phyloP scores from a whole-genome alignment of 2,329 filamentous ascomycete species.

The Erysiphe pisi region DNA sequence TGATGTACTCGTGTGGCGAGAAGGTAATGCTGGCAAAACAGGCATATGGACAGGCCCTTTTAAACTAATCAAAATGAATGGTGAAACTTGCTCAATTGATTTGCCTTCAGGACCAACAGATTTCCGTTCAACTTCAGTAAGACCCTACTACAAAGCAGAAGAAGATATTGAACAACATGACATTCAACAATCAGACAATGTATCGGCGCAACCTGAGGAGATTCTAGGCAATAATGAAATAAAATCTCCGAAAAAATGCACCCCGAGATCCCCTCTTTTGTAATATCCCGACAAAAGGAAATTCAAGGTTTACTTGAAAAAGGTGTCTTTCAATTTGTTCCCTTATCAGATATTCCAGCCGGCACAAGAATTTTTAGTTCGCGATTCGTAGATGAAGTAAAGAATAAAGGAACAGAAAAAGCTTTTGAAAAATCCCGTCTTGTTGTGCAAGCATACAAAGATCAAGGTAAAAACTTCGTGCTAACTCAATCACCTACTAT shows the following conservation, averaged over 20 bases:
- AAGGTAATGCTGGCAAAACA: not conserved
- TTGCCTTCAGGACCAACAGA: not conserved
- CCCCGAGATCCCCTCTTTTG: not conserved
- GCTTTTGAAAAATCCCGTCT: constrained; percentile 27
- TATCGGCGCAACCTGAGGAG: too few relatives aligned
- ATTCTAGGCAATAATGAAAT: too few relatives aligned
- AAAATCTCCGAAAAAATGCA: too few relatives aligned
- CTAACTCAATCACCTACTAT: not conserved
- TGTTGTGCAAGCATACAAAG: constrained; percentile 29
- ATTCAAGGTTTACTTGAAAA: constrained; percentile 18
- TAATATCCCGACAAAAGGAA: not conserved
- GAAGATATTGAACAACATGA: too few relatives aligned
- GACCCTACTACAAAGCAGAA: not conserved
- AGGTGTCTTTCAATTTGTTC: constrained; percentile 22
- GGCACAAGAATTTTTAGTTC: constrained; percentile 28
- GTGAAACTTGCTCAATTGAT: not conserved
- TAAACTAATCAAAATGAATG: not conserved
- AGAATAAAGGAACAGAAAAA: constrained; percentile 28
- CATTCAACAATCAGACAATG: too few relatives aligned
- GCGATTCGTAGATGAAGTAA: constrained; percentile 30
- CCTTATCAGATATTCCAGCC: not conserved
- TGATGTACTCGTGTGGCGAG: not conserved
- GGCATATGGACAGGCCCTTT: not conserved
- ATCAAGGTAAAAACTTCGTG: not conserved
- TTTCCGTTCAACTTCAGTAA: not conserved